Evolutionary conservation across 345 rosid genomes (phyloP), one percentile per base, ranked within the genome.

Genomic region (Cochlearia excelsa): DNA sequence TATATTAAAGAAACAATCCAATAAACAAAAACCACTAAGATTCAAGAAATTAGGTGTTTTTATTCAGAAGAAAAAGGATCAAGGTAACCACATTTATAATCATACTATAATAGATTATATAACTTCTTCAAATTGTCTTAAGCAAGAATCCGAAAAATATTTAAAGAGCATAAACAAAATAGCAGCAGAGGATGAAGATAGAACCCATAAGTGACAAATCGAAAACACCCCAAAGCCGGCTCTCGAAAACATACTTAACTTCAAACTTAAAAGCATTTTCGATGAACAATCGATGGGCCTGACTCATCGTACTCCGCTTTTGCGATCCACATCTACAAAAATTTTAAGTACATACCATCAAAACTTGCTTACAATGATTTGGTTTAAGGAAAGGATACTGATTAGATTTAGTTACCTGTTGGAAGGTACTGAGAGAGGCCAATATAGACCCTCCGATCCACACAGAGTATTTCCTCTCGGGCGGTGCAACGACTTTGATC

Each of bases 381-480:
- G 23, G 23, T 16, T 16, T 16, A 16, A 16, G 23, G 23, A 16
- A 16, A 16, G 23, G 23, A 16, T 16, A 16, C 23, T 16, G 23
- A 16, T 16, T 16, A 16, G 23, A 16, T 16, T 16, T 16, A 16
- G 23, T 16, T 16, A 16, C 23, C 23, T 16, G 23, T 16, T 16
- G 23, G 23, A 16, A 16, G 23, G 96, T 85, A 83, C 94, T 88
- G 59, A 85, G 90, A 57, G 94, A 88, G 16, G 90, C 94, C 81
- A 88, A 71, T 68, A 84, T 85, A 40, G 96, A 86, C 10, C 94
- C 90, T 43, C 96, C 94, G 5, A 88, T 88, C 90, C 94, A 88
- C 74, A 86, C 96, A 34, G 86, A 82, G 74, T 88, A 85, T 67
- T 86, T 88, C 80, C 94, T 85, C 78, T 86, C 90, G 0, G 94